Percentiles rank a stretch among this genome's conserved stretches.
These are phyloP conservation scores for Lactuca saligna DNA, from an alignment of 129 eudicot species.

Conservation along the genomic window DNA sequence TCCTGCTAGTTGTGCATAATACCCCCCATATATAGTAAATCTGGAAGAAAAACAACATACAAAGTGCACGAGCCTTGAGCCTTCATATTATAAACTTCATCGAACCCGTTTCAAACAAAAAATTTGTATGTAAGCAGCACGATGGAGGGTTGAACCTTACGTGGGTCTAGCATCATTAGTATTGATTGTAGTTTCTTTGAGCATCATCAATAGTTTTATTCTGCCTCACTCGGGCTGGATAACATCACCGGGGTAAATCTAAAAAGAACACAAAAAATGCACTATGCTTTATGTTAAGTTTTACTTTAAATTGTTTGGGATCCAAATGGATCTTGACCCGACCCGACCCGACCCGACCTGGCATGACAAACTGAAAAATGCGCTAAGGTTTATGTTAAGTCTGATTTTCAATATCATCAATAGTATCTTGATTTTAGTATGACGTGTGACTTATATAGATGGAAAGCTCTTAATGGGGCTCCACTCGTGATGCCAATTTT, in stretches of 20 bases:
- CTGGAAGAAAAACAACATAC: background rate
- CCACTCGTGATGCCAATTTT: too few relatives aligned
- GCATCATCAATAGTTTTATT: background rate
- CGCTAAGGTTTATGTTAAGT: too few relatives aligned
- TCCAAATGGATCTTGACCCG: too few relatives aligned
- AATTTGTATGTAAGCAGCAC: background rate
- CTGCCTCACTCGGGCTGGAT: slow-evolving; percentile 2
- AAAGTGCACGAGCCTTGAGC: background rate
- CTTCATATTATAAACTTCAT: background rate
- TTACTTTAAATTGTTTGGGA: too few relatives aligned
- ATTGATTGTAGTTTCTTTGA: slow-evolving; percentile 11
- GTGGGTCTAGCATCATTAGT: background rate
- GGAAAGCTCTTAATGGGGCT: too few relatives aligned
- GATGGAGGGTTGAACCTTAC: background rate
- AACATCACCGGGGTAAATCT: slow-evolving; percentile 14
- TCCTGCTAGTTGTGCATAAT: too few relatives aligned
- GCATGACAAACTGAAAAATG: too few relatives aligned
- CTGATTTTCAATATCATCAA: too few relatives aligned
- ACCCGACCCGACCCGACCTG: too few relatives aligned
- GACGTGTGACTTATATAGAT: too few relatives aligned
- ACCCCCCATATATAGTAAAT: background rate
- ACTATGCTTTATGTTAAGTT: too few relatives aligned
- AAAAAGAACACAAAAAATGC: background rate
- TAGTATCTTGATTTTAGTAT: too few relatives aligned
- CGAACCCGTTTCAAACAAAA: background rate